Conservation (phyloP, 106 monocot species). For the Vanilla planifolia region DNA sequence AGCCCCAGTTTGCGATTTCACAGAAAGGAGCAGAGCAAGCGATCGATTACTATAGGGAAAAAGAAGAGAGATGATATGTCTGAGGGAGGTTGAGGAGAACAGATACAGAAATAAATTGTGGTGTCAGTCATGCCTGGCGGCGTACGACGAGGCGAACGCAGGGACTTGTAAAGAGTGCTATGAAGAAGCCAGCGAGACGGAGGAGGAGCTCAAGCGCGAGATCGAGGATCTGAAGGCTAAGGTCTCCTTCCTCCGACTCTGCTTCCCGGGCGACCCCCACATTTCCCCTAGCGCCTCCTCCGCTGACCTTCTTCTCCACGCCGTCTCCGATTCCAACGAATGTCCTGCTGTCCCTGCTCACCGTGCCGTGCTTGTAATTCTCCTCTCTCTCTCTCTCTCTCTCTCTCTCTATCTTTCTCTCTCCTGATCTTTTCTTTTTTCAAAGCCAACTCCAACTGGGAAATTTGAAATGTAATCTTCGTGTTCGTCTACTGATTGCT, state of each 20-base stretch:
- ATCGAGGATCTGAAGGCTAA: slow-evolving; percentile 94
- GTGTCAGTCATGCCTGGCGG: slow-evolving; percentile 83
- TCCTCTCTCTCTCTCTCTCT: not conserved
- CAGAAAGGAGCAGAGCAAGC: no score
- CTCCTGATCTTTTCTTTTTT: no score
- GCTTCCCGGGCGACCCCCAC: slow-evolving; percentile 29
- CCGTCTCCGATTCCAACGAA: slow-evolving; percentile 13
- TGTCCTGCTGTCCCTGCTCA: slow-evolving; percentile 42
- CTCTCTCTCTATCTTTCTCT: not conserved
- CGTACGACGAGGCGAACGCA: slow-evolving; percentile 63
- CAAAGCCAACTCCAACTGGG: no score
- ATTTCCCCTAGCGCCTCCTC: slow-evolving; percentile 11
- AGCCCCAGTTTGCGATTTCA: no score
- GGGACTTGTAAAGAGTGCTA: slow-evolving; percentile 99
- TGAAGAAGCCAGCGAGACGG: slow-evolving; percentile 95
- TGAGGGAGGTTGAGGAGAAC: not conserved
- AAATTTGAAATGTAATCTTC: no score
- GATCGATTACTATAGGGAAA: no score
- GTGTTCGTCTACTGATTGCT: no score
- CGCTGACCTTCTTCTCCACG: slow-evolving; percentile 36
- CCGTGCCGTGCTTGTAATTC: slow-evolving; percentile 60
- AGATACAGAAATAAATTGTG: slow-evolving; percentile 29
- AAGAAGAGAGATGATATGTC: no score
- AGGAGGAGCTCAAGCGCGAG: slow-evolving; percentile 96
- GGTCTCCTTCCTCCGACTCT: slow-evolving; percentile 72